Base-by-base conservation (phyloP, 2,329 filamentous ascomycete species). In the Diaporthe sp. region DNA sequence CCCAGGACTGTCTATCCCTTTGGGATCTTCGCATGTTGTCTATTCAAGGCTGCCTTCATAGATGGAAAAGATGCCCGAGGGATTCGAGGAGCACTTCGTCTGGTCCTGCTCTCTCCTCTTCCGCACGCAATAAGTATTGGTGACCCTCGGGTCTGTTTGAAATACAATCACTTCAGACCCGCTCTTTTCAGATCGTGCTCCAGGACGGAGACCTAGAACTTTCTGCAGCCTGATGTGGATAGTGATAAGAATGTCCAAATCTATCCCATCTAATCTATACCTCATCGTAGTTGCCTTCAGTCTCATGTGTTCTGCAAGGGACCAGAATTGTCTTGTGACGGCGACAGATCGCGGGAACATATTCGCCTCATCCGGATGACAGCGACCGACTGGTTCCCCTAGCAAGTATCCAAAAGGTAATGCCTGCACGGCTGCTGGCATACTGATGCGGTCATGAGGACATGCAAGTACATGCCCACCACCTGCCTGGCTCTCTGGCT, bases 381-480 rank as follows among this genome's bases (percentile, higher is more conserved):
- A 25, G 30, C 38, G 28, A 38, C 30, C 17, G 64, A 68, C 47
- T 52, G 30, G 8, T 38, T 38, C 30, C 19, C 35, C 47, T 28
- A 30, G 4, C 38, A 42, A 35, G 42, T 38, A 25, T 28, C 28
- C 25, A 15, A 15, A n/a, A 22, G n/a, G 47, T 28, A 52, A 25
- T 22, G 9, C n/a, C n/a, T 54, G 3, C 45, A n/a, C 61, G 22
- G 19, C 45, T n/a, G 25, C 35, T 28, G 35, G 25, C 8, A 22
- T 25, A 35, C 45, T 52, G n/a, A 40, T 17, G n/a, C 45, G 38
- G 64, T 67, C 64, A 67, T 40, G 64, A 28, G 64, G 64, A 67
- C 64, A 52, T n/a, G 17, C 17, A 4, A 17, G 60, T 64, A 64
- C 35, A 22, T 45, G 15, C 13, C 35, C 35, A 19, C 17, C 40